Evolutionary conservation across 148 eudicot genomes (phyloP), one percentile per base, ranked within the genome.

Genomic region (Vaccinium corymbosum): DNA sequence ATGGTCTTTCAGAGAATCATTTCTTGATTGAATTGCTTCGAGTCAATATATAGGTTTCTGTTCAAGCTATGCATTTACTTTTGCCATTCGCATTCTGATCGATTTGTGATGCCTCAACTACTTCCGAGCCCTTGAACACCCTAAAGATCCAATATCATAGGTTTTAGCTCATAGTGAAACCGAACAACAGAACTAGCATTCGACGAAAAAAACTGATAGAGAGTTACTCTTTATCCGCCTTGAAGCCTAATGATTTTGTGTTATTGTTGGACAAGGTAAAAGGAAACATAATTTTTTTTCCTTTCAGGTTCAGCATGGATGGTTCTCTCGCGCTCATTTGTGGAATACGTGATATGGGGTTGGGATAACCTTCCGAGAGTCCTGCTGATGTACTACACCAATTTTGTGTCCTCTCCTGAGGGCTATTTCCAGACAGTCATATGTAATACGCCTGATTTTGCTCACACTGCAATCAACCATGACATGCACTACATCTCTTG

Each of bases 301-400:
- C 17, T 68, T 90, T 74, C 95, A 97, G 99, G 99, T 75, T 97
- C 99, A 4, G 99, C 99, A 27, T 97, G 99, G 99, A 94, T 90
- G 94, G 85, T 92, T 82, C 92, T 97, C 29, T 93, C 99, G 2
- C 98, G 95, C 17, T 83, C 94, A 13, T 97, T 97, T 46, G 94
- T 97, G 17, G 99, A 97, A 80, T 94, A 97, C 86, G 80, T 88
- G 2, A 88, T 95, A 73, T 91, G 93, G 96, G 99, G 99, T 29
- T 97, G 98, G 98, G 99, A 97, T 61, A 97, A 97, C 83, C 93
- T 97, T 80, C 99, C 99, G 0, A 89, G 99, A 87, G 90, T 92
- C 56, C 75, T 95, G 19, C 96, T 97, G 25, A 95, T 97, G 99
- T 97, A 97, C 90, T 93, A 97, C 88, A 50, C 99, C 49, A 97